A percentile compares a stretch with the other conserved stretches of the same genome.
phyloP scores from a whole-genome alignment of 2,329 filamentous ascomycete genomes.

The Apiospora kogelbergensis region DNA sequence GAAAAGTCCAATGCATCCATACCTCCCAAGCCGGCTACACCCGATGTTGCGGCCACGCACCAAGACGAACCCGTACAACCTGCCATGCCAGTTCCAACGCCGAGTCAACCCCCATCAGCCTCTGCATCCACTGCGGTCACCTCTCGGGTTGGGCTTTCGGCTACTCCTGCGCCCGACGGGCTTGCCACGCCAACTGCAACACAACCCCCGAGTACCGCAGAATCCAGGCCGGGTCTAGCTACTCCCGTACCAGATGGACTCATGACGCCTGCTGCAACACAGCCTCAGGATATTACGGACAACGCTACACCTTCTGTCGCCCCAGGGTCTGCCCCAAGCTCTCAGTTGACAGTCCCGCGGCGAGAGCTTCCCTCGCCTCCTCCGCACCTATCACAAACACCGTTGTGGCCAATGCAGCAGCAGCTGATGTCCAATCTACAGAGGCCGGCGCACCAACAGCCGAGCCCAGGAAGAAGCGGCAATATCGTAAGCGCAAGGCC shows the following conservation, averaged over 20 bases:
- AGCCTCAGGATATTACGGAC: neutral
- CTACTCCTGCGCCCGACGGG: neutral
- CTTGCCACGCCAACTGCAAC: neutral
- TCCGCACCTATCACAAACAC: neutral
- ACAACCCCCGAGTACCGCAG: neutral
- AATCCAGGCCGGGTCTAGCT: neutral
- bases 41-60: neutral
- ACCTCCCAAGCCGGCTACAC: neutral
- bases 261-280: neutral
- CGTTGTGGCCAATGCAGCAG: neutral
- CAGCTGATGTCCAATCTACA: neutral
- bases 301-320: neutral
- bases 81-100: neutral
- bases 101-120: neutral
- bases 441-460: constrained; percentile 5
- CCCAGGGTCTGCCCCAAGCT: neutral
- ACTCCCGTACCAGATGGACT: neutral
- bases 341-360: neutral
- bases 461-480: constrained; percentile 21
- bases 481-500: constrained; percentile 26
- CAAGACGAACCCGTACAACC: neutral
- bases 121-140: constrained; percentile 1
- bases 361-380: neutral
- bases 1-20: neutral
- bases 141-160: neutral